A percentile compares a stretch with the other conserved stretches of the same genome.
Evolutionary conservation across 768 basidiomycete species (phyloP).

Genomic region (Vararia minispora): DNA sequence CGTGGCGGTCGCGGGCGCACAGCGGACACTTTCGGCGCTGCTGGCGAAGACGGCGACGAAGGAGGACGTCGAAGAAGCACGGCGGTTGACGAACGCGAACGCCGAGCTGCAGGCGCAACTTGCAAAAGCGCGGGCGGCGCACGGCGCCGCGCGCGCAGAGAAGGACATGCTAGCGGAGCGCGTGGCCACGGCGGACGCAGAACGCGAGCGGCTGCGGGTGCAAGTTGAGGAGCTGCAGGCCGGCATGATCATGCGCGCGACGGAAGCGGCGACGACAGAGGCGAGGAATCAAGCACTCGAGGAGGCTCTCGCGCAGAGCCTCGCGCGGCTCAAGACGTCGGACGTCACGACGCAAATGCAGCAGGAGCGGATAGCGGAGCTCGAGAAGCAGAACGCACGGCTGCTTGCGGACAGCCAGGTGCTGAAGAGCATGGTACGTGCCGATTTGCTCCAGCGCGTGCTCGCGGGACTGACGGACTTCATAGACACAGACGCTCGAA

Average conservation of each 20-base stretch:
- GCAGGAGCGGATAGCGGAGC: conserved; percentile 45
- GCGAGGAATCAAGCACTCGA: conserved; percentile 51
- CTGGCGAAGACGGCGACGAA: conserved; percentile 44
- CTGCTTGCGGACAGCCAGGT: conserved; percentile 41
- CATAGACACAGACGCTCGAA: conserved; percentile 51
- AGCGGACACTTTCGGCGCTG: conserved; percentile 53
- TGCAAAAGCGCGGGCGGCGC: conserved; percentile 64
- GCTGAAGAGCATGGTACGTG: conserved; percentile 48
- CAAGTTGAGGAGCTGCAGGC: conserved; percentile 47
- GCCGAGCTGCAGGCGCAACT: conserved; percentile 63
- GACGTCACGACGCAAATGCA: conserved; percentile 54
- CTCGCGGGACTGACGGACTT: conserved; percentile 5
- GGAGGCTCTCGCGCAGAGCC: conserved; percentile 61
- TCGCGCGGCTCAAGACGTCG: conserved; percentile 60
- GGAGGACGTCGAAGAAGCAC: conserved; percentile 61
- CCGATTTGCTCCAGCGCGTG: conserved; percentile 4
- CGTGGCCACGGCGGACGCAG: conserved; percentile 43
- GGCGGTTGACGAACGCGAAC: conserved; percentile 39
- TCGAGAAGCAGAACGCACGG: conserved; percentile 54
- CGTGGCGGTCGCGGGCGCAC: conserved; percentile 37
- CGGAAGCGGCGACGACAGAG: conserved; percentile 37
- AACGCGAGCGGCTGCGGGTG: conserved; percentile 48
- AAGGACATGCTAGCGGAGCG: conserved; percentile 66
- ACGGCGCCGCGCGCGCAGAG: conserved; percentile 73
- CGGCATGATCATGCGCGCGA: conserved; percentile 28